Conservation (phyloP, 441 rosid species). For the Populus hybrid region DNA sequence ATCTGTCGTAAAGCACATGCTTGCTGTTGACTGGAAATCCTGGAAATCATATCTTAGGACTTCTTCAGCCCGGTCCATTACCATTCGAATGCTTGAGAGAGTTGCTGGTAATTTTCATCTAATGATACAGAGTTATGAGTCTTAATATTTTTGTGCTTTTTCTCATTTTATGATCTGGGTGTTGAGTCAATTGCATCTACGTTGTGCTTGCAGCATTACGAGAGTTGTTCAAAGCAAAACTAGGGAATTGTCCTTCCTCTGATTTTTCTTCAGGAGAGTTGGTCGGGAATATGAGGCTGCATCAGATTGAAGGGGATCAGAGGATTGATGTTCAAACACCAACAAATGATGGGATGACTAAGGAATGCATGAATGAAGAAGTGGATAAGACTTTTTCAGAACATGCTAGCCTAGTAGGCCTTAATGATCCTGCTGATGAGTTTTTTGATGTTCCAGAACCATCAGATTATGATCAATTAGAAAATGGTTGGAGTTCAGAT, state of each 20-base stretch:
- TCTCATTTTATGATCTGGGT: not conserved
- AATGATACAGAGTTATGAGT: constrained; percentile 12
- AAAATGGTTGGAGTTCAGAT: constrained; percentile 69
- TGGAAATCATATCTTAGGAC: constrained; percentile 75
- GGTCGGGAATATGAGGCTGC: constrained; percentile 40
- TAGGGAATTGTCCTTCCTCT: constrained; percentile 50
- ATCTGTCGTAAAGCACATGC: constrained; percentile 94
- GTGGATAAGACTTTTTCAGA: constrained; percentile 64
- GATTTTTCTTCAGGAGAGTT: constrained; percentile 76
- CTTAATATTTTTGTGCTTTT: constrained; percentile 6
- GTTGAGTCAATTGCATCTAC: not conserved
- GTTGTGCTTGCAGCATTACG: constrained; percentile 59
- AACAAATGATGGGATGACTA: constrained; percentile 36
- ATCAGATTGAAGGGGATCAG: constrained; percentile 36
- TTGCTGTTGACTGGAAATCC: constrained; percentile 94
- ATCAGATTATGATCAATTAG: constrained; percentile 55
- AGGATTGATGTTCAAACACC: constrained; percentile 31
- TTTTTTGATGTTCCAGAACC: constrained; percentile 94
- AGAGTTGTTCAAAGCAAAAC: constrained; percentile 73
- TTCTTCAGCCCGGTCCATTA: constrained; percentile 74
- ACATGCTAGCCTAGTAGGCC: constrained; percentile 75
- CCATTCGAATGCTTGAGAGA: constrained; percentile 87
- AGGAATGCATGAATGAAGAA: constrained; percentile 49
- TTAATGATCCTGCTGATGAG: constrained; percentile 83
- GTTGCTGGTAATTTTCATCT: constrained; percentile 63